These are phyloP conservation scores for Tulasnella sp. DNA, from an alignment of 768 basidiomycete genomes.

Conservation along the genomic window DNA sequence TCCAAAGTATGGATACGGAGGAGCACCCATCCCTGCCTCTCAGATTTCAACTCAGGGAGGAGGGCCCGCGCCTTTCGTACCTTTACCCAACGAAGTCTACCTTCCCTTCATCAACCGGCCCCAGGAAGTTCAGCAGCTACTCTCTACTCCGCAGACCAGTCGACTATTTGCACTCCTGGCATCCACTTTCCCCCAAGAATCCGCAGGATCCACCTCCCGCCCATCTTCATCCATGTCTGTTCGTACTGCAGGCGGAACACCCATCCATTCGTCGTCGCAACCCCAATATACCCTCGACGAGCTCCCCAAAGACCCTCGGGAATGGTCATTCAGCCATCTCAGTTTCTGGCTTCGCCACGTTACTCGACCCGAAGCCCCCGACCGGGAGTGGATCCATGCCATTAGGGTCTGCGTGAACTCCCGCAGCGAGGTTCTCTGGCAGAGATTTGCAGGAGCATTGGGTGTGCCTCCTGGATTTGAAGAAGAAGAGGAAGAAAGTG, in stretches of 20 bases:
- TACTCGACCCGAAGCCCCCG: slow-evolving; percentile 55
- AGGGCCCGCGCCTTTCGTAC: slow-evolving; percentile 49
- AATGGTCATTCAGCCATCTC: slow-evolving; percentile 69
- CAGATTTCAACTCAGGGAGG: slow-evolving; percentile 43
- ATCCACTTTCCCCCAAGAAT: slow-evolving; percentile 43
- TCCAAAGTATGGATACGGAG: neutral
- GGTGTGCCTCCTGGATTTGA: slow-evolving; percentile 77
- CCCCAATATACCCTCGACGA: slow-evolving; percentile 23
- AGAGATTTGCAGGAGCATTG: slow-evolving; percentile 77
- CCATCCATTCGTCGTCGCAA: slow-evolving; percentile 25
- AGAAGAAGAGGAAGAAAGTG: slow-evolving; percentile 28
- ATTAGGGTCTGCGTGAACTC: slow-evolving; percentile 67
- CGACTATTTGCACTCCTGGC: slow-evolving; percentile 68
- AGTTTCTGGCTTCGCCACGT: slow-evolving; percentile 57
- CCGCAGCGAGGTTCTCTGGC: slow-evolving; percentile 84
- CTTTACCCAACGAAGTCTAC: slow-evolving; percentile 65
- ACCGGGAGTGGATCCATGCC: slow-evolving; percentile 63
- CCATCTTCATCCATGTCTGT: slow-evolving; percentile 24
- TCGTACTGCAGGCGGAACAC: slow-evolving; percentile 27
- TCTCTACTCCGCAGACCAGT: slow-evolving; percentile 55
- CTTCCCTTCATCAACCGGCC: slow-evolving; percentile 84
- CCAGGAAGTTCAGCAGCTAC: slow-evolving; percentile 60
- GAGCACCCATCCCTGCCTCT: slow-evolving; percentile 27
- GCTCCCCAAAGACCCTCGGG: slow-evolving; percentile 43
- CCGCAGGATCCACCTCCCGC: slow-evolving; percentile 14